Percentiles rank a stretch among this genome's conserved stretches.
Evolutionary conservation across 768 basidiomycete genomes (phyloP).

Genomic region (Cyclocybe aegerita): DNA sequence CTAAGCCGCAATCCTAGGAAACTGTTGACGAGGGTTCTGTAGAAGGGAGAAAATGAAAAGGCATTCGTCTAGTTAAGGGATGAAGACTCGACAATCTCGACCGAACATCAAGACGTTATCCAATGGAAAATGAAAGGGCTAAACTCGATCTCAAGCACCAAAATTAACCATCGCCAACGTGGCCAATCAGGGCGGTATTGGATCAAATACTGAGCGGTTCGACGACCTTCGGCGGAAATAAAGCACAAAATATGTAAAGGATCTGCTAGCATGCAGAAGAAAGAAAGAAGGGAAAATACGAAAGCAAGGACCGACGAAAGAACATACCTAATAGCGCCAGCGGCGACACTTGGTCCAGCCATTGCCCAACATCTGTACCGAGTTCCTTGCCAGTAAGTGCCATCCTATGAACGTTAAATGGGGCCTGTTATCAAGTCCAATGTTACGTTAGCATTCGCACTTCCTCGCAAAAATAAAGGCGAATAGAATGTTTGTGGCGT

Average conservation of each 20-base stretch:
- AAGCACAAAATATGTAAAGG: too few species aligned
- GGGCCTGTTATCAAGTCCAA: slow-evolving; percentile 70
- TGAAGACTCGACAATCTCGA: too few species aligned
- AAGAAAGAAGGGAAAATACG: neutral
- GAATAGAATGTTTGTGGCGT: too few species aligned
- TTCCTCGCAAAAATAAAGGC: too few species aligned
- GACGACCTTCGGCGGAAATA: too few species aligned
- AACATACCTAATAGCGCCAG: slow-evolving; percentile 87
- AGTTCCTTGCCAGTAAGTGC: slow-evolving; percentile 92
- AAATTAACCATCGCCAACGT: too few species aligned
- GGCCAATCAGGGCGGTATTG: too few species aligned
- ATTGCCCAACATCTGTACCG: slow-evolving; percentile 93
- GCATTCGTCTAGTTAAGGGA: neutral
- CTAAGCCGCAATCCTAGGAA: slow-evolving; percentile 81
- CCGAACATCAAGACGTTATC: too few species aligned
- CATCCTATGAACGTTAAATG: slow-evolving; percentile 96
- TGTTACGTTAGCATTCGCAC: too few species aligned
- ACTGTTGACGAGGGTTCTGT: slow-evolving; percentile 70
- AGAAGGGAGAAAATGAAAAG: neutral
- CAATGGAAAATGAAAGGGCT: too few species aligned
- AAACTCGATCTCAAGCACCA: too few species aligned
- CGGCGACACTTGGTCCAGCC: slow-evolving; percentile 98
- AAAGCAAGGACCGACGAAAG: neutral
- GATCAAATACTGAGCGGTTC: too few species aligned
- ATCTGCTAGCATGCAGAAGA: neutral